Base-by-base conservation (phyloP, 2,329 filamentous ascomycete genomes). In the Tolypocladium sp. region DNA sequence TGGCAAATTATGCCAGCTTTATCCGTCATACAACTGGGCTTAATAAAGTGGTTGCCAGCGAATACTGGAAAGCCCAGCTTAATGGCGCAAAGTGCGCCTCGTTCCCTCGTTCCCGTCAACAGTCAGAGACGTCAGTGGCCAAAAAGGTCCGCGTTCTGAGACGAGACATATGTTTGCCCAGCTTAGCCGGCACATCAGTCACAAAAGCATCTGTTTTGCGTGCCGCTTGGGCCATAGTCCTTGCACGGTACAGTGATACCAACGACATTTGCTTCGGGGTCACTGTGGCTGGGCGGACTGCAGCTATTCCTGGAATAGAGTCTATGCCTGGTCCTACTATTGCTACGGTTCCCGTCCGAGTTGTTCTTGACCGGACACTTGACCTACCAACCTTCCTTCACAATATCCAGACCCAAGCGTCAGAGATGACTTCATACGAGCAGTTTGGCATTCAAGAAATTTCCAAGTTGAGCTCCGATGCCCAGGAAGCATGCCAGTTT, bases 211-310 rank as follows among this genome's bases (percentile, higher is more conserved):
- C 63, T 1, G 27, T 68, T 10, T 52, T 71, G 10, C 64, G 65
- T 7, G 67, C 68, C 0, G 69, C 70, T 1, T 72, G 69, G 69
- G 69, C 66, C 1, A 22, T 71, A 13, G 51, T 65, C 8, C 57
- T 65, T 4, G 52, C 62, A 3, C 58, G 59, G 1, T 61, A 67
- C 25, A 62, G 63, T 12, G 62, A 59, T 6, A 58, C 61, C 3
- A 55, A 60, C 8, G 65, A 67, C 20, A 56, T 71, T 2, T 55
- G 65, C 5, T 72, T 70, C 51, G 70, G 69, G 1, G 40, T 59
- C 1, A 63, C 62, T 1, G 42, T 69, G 3, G 66, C 64, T 1
- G 69, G 69, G 2, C 62, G 69, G 2, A 60, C 66, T 15, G 62
- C 64, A 0, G 56, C 65, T 1, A 60, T 71, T 6, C 42, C 42